Percentiles rank a stretch among this genome's conserved stretches.
Conservation (phyloP, 768 basidiomycete genomes). For the Lactarius sanguifluus region DNA sequence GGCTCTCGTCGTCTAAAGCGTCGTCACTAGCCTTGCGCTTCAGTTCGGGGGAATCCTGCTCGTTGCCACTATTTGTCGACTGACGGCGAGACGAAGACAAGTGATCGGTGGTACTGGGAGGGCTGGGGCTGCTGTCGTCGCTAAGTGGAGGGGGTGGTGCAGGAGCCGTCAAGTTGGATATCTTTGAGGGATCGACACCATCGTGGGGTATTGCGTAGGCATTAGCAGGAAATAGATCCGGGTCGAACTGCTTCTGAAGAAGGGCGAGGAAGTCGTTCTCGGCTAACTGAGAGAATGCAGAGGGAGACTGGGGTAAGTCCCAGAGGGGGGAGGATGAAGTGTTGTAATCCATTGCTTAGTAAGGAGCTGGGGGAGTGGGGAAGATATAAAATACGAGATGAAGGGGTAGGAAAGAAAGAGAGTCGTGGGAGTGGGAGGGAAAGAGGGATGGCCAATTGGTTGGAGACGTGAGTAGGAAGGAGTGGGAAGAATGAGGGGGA, state of each 20-base stretch:
- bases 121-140: conserved; percentile 80
- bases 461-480: neutral
- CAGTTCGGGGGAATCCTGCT: conserved; percentile 49
- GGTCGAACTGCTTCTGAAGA: conserved; percentile 72
- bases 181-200: conserved; percentile 60
- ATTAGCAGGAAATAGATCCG: conserved; percentile 31
- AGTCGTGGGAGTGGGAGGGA: neutral
- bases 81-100: conserved; percentile 35
- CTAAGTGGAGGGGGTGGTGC: conserved; percentile 58
- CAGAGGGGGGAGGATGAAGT: conserved; percentile 53
- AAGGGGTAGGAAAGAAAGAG: neutral
- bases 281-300: conserved; percentile 60
- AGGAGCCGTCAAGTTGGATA: conserved; percentile 50
- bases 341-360: conserved; percentile 48
- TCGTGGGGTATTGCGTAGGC: conserved; percentile 38
- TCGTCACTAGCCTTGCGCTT: conserved; percentile 75
- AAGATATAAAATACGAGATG: neutral
- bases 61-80: conserved; percentile 38
- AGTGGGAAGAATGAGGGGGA: neutral
- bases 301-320: conserved; percentile 54
- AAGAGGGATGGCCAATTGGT: neutral
- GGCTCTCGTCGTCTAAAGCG: conserved; percentile 61
- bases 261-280: conserved; percentile 79
- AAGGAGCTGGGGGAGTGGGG: neutral
- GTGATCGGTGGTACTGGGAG: conserved; percentile 50